Evolutionary conservation across 164 flowering plant genomes (phyloP).

Genomic region (Aristolochia contorta): DNA sequence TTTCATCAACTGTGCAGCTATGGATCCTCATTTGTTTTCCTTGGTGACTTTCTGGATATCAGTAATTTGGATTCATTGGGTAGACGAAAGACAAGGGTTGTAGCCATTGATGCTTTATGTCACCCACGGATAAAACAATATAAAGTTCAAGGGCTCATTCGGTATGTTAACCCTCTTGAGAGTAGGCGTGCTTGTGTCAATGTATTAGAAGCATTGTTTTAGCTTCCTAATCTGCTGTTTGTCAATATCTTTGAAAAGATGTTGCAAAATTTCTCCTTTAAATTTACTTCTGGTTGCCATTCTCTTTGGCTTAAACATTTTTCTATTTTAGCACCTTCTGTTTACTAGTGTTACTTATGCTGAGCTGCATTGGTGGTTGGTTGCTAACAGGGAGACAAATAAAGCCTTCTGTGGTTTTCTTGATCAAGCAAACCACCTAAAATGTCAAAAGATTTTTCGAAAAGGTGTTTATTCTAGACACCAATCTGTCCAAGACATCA

Average conservation of each 20-base stretch:
- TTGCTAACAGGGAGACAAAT: conserved; percentile 54
- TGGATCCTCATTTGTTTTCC: conserved; percentile 67
- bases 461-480: conserved; percentile 12
- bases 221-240: no score
- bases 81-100: conserved; percentile 67
- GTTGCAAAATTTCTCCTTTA: no score
- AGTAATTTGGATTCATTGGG: conserved; percentile 39
- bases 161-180: conserved; percentile 27
- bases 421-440: conserved; percentile 33
- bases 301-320: no score
- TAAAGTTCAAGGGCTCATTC: conserved; percentile 37
- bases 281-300: no score
- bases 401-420: conserved; percentile 91
- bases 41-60: conserved; percentile 53
- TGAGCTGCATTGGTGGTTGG: neutral
- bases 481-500: conserved; percentile 1
- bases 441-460: conserved; percentile 17
- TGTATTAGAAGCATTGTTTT: no score
- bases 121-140: conserved; percentile 56
- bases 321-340: no score
- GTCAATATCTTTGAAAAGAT: no score
- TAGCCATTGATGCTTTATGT: conserved; percentile 86
- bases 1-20: conserved; percentile 33
- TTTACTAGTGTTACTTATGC: no score
- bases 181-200: no score